Evolutionary conservation across 2,329 filamentous ascomycete genomes (phyloP).

Genomic region (Beauveria sp.): DNA sequence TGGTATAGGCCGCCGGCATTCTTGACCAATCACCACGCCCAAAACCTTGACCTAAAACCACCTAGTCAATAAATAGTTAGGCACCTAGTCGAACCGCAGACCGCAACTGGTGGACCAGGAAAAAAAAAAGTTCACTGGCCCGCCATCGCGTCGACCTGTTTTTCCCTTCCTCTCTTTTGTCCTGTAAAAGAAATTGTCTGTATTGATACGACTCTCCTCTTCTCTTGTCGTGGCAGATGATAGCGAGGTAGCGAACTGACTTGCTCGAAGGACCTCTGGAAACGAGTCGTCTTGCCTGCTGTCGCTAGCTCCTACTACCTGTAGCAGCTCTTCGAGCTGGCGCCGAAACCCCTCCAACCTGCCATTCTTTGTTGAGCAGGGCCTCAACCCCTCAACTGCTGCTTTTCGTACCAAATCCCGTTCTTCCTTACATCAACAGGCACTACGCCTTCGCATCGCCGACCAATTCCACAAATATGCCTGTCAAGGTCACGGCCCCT

Average conservation of each 20-base stretch:
- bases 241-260: conserved; percentile 30
- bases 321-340: conserved; percentile 15
- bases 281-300: conserved; percentile 30
- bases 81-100: background rate
- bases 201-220: conserved; percentile 2
- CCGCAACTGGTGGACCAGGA: conserved; percentile 13
- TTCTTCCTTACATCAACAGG: conserved; percentile 1
- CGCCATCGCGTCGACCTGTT: conserved; percentile 11
- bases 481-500: conserved; percentile 36
- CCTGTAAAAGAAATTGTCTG: background rate
- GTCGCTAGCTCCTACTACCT: conserved; percentile 22
- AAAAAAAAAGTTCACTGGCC: conserved; percentile 18
- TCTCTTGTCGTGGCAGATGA: conserved; percentile 26
- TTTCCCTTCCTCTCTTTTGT: conserved; percentile 10
- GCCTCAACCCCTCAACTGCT: conserved; percentile 14
- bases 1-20: too few relatives aligned
- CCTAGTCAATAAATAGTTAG: too few relatives aligned
- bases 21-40: conserved; percentile 8
- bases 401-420: background rate
- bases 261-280: conserved; percentile 28
- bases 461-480: conserved; percentile 21
- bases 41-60: background rate
- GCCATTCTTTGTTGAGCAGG: background rate
- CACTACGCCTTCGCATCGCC: background rate
- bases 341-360: background rate